Evolutionary conservation across 2,329 filamentous ascomycete species (phyloP), one percentile per base, ranked within the genome.

Genomic region (Chrysosphaeria jannelii): DNA sequence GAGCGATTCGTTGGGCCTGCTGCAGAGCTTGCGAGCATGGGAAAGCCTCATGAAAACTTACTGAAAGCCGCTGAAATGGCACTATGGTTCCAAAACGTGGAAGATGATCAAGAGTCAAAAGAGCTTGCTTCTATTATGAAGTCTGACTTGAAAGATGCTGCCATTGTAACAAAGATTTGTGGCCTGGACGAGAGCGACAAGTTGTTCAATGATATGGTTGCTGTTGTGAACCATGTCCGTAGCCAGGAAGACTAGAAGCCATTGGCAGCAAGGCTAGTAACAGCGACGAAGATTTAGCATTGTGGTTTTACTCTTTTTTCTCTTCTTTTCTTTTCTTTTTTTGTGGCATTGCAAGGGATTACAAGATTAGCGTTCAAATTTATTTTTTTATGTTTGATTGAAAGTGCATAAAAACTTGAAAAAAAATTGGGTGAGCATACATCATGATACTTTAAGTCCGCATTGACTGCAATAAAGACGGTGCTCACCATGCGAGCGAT

Each of bases 1-100:
- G 85, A 97, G 51, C 78, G 85, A 21, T 90, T 97, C 51, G 67
- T 97, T 35, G 78, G 72, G 21, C 85, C 85, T 5, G 81, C 85
- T 21, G 63, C 74, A 7, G 71, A 89, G 47, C 61, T 97, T 10
- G 78, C 78, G 21, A 76, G 90, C 53, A 54, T 58, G 29, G 76
- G 63, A 28, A 54, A 75, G 46, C 57, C 61, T 35, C 69, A 67
- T 42, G 56, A 64, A 27, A 65, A 60, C 25, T 57, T 97, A 14
- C 52, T 93, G 25, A 69, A 68, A 28, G 72, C 75, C 11, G 62
- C 85, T 21, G 81, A 93, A 53, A 76, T 81, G 64, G 68, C 75
- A 5, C 68, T 97, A 43, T 74, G 71, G 31, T 97, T 93, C 66
- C 79, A 91, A 51, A 75, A 90, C 36, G 71, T 91, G 26, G 62